Percentiles rank a stretch among this genome's conserved stretches.
phyloP scores from a whole-genome alignment of 352 stramenopile genomes.

The Globisporangium acanthophoron region DNA sequence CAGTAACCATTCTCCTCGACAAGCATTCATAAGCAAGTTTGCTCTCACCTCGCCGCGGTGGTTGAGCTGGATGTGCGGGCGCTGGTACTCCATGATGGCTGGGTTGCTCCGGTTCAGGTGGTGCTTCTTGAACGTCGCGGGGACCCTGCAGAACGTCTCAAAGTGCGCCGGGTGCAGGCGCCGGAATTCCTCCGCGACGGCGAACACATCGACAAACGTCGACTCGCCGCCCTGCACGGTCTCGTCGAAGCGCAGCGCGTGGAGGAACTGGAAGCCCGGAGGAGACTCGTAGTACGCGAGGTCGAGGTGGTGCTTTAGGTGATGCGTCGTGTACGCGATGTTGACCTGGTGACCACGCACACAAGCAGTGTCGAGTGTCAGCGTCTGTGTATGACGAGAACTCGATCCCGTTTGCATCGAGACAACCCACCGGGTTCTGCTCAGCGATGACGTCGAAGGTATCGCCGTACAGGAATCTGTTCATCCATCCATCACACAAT shows the following conservation, averaged over 20 bases:
- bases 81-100: conserved; percentile 91
- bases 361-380: not conserved
- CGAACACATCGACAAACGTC: conserved; percentile 84
- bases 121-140: conserved; percentile 93
- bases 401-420: not conserved
- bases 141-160: conserved; percentile 70
- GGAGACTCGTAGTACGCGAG: conserved; percentile 96
- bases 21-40: not conserved
- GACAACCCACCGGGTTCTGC: conserved; percentile 49
- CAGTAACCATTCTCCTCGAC: no score
- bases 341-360: conserved; percentile 65
- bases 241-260: conserved; percentile 86
- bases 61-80: conserved; percentile 91
- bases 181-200: conserved; percentile 65
- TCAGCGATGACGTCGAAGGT: conserved; percentile 83
- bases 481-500: not conserved
- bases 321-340: conserved; percentile 91
- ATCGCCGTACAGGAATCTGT: conserved; percentile 79
- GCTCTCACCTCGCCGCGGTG: conserved; percentile 59
- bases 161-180: conserved; percentile 62
- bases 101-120: conserved; percentile 85
- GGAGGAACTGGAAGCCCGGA: conserved; percentile 93
- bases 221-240: conserved; percentile 81
- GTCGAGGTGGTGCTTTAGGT: conserved; percentile 92
- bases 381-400: not conserved